phyloP scores from a whole-genome alignment of 2,329 filamentous ascomycete genomes.

The Cladosporium sp. region DNA sequence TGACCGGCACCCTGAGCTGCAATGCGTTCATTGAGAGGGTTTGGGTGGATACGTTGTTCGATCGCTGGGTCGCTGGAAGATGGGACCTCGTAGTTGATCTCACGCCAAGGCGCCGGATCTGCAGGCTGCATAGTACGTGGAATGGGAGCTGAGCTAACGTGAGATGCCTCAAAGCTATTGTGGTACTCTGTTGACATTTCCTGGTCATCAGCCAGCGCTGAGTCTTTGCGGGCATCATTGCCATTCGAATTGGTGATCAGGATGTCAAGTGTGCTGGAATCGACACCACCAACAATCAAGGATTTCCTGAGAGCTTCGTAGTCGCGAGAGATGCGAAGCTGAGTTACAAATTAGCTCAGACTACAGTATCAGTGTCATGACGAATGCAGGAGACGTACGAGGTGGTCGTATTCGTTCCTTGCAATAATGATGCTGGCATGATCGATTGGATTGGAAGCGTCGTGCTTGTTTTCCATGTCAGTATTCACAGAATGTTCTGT shows the following conservation, averaged over 20 bases:
- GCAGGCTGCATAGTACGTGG: background rate
- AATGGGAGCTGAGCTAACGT: background rate
- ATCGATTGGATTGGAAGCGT: conserved; percentile 11
- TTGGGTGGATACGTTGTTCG: no score
- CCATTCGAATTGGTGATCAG: conserved; percentile 32
- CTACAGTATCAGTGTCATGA: background rate
- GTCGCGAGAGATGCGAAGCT: conserved; percentile 44
- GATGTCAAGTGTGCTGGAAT: conserved; percentile 46
- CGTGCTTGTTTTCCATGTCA: no score
- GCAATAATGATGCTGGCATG: conserved; percentile 49
- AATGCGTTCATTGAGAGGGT: conserved; percentile 18
- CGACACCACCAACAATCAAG: conserved; percentile 49
- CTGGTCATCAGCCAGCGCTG: conserved; percentile 5
- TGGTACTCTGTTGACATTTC: no score
- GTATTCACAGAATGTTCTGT: no score
- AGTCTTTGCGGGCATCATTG: conserved; percentile 18
- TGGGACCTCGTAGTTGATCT: background rate
- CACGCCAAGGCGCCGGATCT: background rate
- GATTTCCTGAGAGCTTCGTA: conserved; percentile 50
- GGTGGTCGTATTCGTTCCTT: conserved; percentile 57
- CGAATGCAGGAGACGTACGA: conserved; percentile 43
- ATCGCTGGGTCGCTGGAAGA: background rate
- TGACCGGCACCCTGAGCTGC: conserved; percentile 5
- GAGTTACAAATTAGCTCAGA: background rate
- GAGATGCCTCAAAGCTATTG: no score